Conservation (phyloP, 768 basidiomycete genomes). For the Kwoniella europaea region DNA sequence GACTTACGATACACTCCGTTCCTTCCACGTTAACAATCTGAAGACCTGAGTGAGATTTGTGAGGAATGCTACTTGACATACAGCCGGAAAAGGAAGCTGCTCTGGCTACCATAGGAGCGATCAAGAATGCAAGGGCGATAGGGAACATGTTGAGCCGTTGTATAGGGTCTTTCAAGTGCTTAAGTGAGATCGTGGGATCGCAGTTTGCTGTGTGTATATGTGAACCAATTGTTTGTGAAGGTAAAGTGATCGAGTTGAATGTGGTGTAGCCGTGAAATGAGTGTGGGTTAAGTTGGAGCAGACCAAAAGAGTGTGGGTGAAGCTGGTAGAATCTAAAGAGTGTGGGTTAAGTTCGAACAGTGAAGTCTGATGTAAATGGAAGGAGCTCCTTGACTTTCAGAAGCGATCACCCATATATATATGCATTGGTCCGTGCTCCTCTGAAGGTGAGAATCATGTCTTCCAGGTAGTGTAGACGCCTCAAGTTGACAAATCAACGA, state of each 20-base stretch:
- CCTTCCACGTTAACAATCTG: slow-evolving; percentile 12
- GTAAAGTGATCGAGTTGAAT: neutral
- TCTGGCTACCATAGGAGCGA: neutral
- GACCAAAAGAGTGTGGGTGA: slow-evolving; percentile 9
- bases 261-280: neutral
- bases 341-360: slow-evolving; percentile 8
- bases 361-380: neutral
- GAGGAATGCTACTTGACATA: slow-evolving; percentile 13
- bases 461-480: neutral
- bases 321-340: slow-evolving; percentile 13
- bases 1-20: slow-evolving; percentile 15
- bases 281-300: neutral
- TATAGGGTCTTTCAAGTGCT: no score
- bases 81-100: slow-evolving; percentile 25
- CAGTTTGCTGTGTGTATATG: neutral
- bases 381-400: neutral
- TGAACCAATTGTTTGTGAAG: neutral
- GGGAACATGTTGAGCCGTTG: neutral
- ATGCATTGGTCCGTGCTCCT: neutral
- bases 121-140: slow-evolving; percentile 1
- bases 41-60: neutral
- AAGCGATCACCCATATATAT: neutral
- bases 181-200: no score
- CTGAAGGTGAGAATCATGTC: no score
- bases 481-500: neutral